Percentiles rank a stretch among this genome's conserved stretches.
Evolutionary conservation across 306 rosid species (phyloP).

Genomic region (Dalbergia oliveri): DNA sequence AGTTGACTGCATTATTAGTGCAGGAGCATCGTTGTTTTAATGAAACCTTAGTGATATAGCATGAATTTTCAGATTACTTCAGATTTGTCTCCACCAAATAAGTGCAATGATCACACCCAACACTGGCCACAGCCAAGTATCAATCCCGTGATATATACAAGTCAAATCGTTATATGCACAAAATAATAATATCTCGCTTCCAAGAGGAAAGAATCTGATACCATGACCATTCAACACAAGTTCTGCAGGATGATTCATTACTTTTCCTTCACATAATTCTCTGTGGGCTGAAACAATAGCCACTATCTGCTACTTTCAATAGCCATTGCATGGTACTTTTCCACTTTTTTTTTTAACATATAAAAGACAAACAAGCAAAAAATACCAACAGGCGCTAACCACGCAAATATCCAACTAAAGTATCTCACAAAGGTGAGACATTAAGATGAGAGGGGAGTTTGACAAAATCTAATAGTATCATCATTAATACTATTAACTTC

Average conservation of each 20-base stretch:
- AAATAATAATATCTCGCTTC: not conserved
- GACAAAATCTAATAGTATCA: too few species aligned
- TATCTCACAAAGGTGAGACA: too few species aligned
- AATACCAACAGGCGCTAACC: too few species aligned
- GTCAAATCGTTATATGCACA: not conserved
- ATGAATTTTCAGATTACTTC: too few species aligned
- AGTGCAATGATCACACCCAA: too few species aligned
- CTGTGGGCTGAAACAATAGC: not conserved
- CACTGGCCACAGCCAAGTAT: not conserved
- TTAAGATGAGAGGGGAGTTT: too few species aligned
- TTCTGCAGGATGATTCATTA: slow-evolving; percentile 17
- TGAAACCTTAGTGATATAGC: not conserved
- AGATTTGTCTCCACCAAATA: too few species aligned
- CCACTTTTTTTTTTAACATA: too few species aligned
- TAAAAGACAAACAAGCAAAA: too few species aligned
- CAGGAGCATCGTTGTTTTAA: not conserved
- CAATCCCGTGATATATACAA: not conserved
- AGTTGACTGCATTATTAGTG: not conserved
- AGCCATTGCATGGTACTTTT: not conserved
- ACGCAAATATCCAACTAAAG: too few species aligned
- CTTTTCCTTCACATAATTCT: slow-evolving; percentile 1
- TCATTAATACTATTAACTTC: too few species aligned
- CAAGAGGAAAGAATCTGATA: not conserved
- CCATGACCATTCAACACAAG: slow-evolving; percentile 13
- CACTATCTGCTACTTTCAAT: slow-evolving; percentile 2